phyloP scores from a whole-genome alignment of 306 rosid species.

The Crotalaria pallida region DNA sequence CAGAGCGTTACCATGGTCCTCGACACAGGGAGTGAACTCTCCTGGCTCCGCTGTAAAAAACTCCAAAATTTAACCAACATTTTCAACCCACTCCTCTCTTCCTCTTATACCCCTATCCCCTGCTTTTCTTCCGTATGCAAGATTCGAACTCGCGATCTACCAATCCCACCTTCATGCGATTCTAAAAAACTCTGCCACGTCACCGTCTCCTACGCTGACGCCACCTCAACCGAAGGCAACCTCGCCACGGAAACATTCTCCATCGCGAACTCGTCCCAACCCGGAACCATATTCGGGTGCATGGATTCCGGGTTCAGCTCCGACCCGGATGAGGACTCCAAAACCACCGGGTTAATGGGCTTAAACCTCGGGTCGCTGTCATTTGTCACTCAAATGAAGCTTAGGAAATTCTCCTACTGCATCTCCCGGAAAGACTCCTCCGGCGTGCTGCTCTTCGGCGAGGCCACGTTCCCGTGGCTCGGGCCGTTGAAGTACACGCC shows the following conservation, averaged over 20 bases:
- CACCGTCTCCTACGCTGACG: constrained; percentile 66
- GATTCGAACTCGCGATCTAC: constrained; percentile 56
- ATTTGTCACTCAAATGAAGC: constrained; percentile 54
- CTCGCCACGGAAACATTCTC: constrained; percentile 65
- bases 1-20: constrained; percentile 92
- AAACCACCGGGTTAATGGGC: constrained; percentile 78
- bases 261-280: constrained; percentile 36
- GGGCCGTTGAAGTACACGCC: constrained; percentile 70
- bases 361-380: constrained; percentile 83
- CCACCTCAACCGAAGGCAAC: constrained; percentile 65
- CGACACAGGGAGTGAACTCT: constrained; percentile 91
- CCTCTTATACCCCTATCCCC: constrained; percentile 51
- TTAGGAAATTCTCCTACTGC: constrained; percentile 76
- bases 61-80: constrained; percentile 32
- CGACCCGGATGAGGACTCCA: constrained; percentile 64
- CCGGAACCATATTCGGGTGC: constrained; percentile 64
- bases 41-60: constrained; percentile 76
- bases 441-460: constrained; percentile 69
- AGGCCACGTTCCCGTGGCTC: constrained; percentile 44
- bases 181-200: constrained; percentile 63
- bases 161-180: constrained; percentile 68
- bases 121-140: constrained; percentile 60
- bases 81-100: constrained; percentile 55
- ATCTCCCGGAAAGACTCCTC: constrained; percentile 62
- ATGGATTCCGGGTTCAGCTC: constrained; percentile 78